Percentiles rank a stretch among this genome's conserved stretches.
These are phyloP conservation scores for Chlamydomonas schloesseri DNA, from an alignment of 139 green algal genomes.

Conservation along the genomic window DNA sequence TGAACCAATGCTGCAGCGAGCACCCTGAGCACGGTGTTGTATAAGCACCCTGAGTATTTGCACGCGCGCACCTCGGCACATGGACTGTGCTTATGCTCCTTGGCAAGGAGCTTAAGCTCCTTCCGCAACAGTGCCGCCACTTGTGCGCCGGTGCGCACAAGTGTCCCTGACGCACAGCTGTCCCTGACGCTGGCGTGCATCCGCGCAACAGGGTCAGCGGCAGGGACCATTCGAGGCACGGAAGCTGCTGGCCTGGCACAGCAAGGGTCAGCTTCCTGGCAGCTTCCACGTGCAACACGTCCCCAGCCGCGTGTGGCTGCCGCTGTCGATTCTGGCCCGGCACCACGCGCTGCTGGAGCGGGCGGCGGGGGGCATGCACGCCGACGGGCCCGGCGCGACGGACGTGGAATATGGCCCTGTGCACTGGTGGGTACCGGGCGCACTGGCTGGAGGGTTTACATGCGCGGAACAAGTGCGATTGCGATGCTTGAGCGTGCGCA, in stretches of 20 bases:
- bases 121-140: no score
- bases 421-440: slow-evolving; percentile 14
- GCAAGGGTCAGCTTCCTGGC: slow-evolving; percentile 2
- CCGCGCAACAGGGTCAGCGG: neutral
- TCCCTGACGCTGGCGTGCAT: neutral
- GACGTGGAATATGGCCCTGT: neutral
- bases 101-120: no score
- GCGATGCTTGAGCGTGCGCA: no score
- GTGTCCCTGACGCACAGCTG: no score
- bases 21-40: no score
- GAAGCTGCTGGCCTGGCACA: slow-evolving; percentile 1
- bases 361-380: neutral
- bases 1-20: no score
- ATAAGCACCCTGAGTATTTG: no score
- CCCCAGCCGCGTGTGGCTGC: slow-evolving; percentile 30
- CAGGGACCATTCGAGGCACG: slow-evolving; percentile 32
- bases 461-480: no score
- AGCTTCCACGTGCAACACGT: slow-evolving; percentile 20
- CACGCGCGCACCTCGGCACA: no score
- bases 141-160: no score
- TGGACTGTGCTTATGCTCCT: no score
- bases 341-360: neutral
- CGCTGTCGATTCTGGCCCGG: slow-evolving; percentile 13
- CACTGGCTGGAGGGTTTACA: no score
- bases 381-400: neutral